Evolutionary conservation across 2,329 filamentous ascomycete genomes (phyloP), one percentile per base, ranked within the genome.

Genomic region (Pestalotiopsis sp.): DNA sequence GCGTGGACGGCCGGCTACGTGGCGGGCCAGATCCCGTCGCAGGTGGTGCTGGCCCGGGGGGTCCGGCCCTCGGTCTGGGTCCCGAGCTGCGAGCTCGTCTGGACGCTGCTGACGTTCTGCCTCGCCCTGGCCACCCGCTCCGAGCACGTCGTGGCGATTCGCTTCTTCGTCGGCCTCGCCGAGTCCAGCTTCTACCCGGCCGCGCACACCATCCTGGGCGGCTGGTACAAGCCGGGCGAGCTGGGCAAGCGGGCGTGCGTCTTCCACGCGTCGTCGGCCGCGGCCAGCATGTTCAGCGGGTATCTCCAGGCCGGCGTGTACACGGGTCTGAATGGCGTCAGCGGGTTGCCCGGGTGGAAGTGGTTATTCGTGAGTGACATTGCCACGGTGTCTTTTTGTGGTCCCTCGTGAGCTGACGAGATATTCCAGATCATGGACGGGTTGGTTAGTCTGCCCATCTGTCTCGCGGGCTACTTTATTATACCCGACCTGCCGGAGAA

Each of bases 211-310:
- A 74, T 83, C n/a, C 80, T 84, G 24, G 80, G 82, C 2, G 80
- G 78, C 0, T 84, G 82, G 82, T 84, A 84, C 68, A 79, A 70
- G 69, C 81, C 73, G 7, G 68, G 70, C 3, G 82, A 84, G 69
- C 79, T 84, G 0, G 87, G 84, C 66, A 88, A 88, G 71, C 81
- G 87, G 4, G 78, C 81, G 0, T 81, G 81, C 66, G 79, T 84
- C 39, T 83, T 84, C 70, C 80, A 83, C 65, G 81, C 85, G 0
- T 84, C 82, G 30, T 84, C 85, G 9, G 84, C 82, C 4, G 78
- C 87, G 0, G 86, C 84, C 0, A 77, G 79, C n/a, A 86, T 88
- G 83, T 84, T 88, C 61, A 85, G 84, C n/a, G 86, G 86, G 1
- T 88, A 87, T 67, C 78, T 88, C 0, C 85, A 87, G 76, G 82